A percentile compares a stretch with the other conserved stretches of the same genome.
These are phyloP conservation scores for Gentiana straminea DNA, from an alignment of 257 asterid species.

Conservation along the genomic window DNA sequence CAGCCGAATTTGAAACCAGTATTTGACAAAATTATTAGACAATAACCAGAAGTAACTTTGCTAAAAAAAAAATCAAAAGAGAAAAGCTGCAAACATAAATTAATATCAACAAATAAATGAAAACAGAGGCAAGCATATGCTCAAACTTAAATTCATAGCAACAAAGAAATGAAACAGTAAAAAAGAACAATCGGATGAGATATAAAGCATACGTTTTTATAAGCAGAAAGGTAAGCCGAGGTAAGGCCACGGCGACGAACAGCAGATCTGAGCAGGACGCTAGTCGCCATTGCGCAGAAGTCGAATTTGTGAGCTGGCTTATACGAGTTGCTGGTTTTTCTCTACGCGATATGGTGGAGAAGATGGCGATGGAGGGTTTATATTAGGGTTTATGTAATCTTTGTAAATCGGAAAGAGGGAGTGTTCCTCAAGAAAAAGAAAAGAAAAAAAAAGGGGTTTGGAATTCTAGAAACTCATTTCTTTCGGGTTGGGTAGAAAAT, in stretches of 20 bases:
- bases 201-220: slow-evolving; percentile 22
- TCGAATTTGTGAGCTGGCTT: not conserved
- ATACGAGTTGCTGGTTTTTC: not conserved
- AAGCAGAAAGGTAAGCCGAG: slow-evolving; percentile 31
- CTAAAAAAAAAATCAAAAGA: not conserved
- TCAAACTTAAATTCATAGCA: not conserved
- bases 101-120: not conserved
- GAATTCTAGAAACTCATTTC: too few relatives aligned
- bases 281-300: slow-evolving; percentile 31
- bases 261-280: slow-evolving; percentile 47
- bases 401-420: not conserved
- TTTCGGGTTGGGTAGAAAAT: too few relatives aligned
- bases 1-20: too few relatives aligned
- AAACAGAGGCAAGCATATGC: too few relatives aligned
- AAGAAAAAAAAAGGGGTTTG: too few relatives aligned
- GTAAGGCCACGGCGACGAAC: slow-evolving; percentile 52
- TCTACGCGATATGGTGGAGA: not conserved
- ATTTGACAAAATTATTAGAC: too few relatives aligned
- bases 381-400: slow-evolving; percentile 33
- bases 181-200: not conserved
- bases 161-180: not conserved
- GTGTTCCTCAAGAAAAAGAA: not conserved
- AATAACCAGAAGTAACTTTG: too few relatives aligned
- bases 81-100: not conserved
- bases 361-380: slow-evolving; percentile 4